Conservation (phyloP, 192 early-diverging fungal species). For the Dissophora globulifera region DNA sequence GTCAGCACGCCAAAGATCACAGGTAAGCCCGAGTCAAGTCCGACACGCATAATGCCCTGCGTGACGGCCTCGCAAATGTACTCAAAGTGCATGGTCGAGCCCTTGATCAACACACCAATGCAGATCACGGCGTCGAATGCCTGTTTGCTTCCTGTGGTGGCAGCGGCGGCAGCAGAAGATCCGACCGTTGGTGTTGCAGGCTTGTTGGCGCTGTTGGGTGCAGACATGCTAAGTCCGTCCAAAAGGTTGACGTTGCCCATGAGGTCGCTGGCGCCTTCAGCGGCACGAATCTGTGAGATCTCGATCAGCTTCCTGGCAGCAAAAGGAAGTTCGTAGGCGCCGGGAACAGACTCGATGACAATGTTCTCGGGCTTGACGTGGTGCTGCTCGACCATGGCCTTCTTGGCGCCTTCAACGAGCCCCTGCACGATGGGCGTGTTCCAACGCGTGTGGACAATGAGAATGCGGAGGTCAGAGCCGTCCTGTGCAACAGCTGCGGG, state of each 20-base stretch:
- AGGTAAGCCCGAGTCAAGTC: constrained; percentile 86
- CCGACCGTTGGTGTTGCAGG: too few relatives aligned
- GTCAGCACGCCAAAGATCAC: constrained; percentile 97
- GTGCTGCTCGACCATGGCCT: constrained; percentile 70
- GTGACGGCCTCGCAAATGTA: constrained; percentile 97
- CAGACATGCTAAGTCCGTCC: constrained; percentile 51
- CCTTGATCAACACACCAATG: constrained; percentile 99
- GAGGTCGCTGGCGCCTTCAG: constrained; percentile 65
- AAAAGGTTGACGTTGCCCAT: constrained; percentile 57
- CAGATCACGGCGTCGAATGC: constrained; percentile 92
- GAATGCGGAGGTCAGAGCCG: constrained; percentile 71
- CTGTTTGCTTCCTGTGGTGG: constrained; percentile 42
- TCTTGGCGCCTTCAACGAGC: constrained; percentile 78
- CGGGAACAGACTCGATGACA: constrained; percentile 81
- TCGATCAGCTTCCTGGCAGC: constrained; percentile 82
- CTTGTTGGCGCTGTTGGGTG: constrained; percentile 19
- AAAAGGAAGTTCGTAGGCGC: constrained; percentile 95
- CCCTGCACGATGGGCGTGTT: constrained; percentile 87
- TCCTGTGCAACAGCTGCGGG: constrained; percentile 64
- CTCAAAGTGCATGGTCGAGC: constrained; percentile 98
- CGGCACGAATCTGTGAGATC: constrained; percentile 69
- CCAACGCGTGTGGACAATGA: constrained; percentile 96
- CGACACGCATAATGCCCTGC: constrained; percentile 96
- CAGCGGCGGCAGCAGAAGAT: neutral
- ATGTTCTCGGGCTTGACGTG: constrained; percentile 83